Evolutionary conservation across 768 basidiomycete species (phyloP).

Genomic region (Cantharellus anzutake): DNA sequence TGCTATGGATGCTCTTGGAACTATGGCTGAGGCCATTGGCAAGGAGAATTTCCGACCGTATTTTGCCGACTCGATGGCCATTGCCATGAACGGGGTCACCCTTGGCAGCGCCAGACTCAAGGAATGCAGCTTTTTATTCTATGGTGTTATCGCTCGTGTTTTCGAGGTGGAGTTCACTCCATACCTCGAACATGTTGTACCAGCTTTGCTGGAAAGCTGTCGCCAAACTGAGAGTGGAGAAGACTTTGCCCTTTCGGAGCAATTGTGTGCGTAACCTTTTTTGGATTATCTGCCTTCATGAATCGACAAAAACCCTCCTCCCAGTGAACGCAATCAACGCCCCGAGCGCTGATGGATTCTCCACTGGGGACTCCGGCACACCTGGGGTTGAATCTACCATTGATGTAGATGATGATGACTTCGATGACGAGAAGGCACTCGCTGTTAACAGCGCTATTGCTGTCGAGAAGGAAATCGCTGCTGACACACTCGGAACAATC

Average conservation of each 20-base stretch:
- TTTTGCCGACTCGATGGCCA: slow-evolving; percentile 91
- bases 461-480: slow-evolving; percentile 98
- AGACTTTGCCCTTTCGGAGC: slow-evolving; percentile 10
- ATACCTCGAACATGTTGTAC: slow-evolving; percentile 73
- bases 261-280: background rate
- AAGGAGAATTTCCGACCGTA: slow-evolving; percentile 85
- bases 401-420: slow-evolving; percentile 33
- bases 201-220: slow-evolving; percentile 65
- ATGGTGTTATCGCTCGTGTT: slow-evolving; percentile 94
- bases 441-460: slow-evolving; percentile 92
- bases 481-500: slow-evolving; percentile 83
- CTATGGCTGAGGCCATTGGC: slow-evolving; percentile 93
- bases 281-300: background rate
- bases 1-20: slow-evolving; percentile 97
- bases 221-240: slow-evolving; percentile 70
- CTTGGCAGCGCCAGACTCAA: slow-evolving; percentile 72
- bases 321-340: background rate
- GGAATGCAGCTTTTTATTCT: slow-evolving; percentile 96
- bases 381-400: slow-evolving; percentile 27
- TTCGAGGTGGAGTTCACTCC: slow-evolving; percentile 86
- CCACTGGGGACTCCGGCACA: slow-evolving; percentile 51
- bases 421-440: slow-evolving; percentile 72
- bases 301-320: background rate
- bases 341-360: slow-evolving; percentile 19
- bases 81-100: slow-evolving; percentile 77